These are phyloP conservation scores for Apiospora saccharicola DNA, from an alignment of 2,329 filamentous ascomycete genomes.

Conservation along the genomic window DNA sequence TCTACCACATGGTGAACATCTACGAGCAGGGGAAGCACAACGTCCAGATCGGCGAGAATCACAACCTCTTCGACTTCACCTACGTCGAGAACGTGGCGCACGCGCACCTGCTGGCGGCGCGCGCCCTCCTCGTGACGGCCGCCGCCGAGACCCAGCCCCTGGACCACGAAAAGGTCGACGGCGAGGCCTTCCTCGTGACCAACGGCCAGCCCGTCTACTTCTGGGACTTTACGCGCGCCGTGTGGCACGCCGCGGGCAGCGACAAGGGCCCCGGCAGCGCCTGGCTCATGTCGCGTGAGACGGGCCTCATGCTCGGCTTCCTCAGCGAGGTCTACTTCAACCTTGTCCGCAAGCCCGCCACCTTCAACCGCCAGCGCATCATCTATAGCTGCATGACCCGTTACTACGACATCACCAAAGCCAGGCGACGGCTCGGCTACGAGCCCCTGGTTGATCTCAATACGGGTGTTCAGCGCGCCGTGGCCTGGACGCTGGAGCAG, in stretches of 20 bases:
- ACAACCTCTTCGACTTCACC: constrained; percentile 70
- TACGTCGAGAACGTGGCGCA: constrained; percentile 72
- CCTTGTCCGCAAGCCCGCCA: constrained; percentile 60
- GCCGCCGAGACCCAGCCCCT: constrained; percentile 66
- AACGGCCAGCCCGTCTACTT: constrained; percentile 91
- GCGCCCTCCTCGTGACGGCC: constrained; percentile 71
- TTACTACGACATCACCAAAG: constrained; percentile 81
- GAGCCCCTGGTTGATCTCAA: constrained; percentile 70
- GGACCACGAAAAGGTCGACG: constrained; percentile 78
- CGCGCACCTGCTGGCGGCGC: constrained; percentile 82
- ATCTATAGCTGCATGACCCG: constrained; percentile 76
- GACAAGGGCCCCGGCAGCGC: constrained; percentile 60
- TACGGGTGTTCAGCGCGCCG: constrained; percentile 66
- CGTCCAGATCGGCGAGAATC: constrained; percentile 79
- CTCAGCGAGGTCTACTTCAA: constrained; percentile 60
- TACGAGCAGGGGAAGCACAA: constrained; percentile 73
- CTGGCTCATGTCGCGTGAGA: constrained; percentile 60
- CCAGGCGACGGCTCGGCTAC: constrained; percentile 74
- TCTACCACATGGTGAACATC: constrained; percentile 77
- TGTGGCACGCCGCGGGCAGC: constrained; percentile 73
- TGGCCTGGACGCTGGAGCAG: constrained; percentile 63
- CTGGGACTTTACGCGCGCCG: constrained; percentile 83
- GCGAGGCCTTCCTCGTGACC: constrained; percentile 88
- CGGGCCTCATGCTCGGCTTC: constrained; percentile 60
- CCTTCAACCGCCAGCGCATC: constrained; percentile 66